Conservation (phyloP, 495 filamentous ascomycete genomes). For the Cercophora newfieldiana region DNA sequence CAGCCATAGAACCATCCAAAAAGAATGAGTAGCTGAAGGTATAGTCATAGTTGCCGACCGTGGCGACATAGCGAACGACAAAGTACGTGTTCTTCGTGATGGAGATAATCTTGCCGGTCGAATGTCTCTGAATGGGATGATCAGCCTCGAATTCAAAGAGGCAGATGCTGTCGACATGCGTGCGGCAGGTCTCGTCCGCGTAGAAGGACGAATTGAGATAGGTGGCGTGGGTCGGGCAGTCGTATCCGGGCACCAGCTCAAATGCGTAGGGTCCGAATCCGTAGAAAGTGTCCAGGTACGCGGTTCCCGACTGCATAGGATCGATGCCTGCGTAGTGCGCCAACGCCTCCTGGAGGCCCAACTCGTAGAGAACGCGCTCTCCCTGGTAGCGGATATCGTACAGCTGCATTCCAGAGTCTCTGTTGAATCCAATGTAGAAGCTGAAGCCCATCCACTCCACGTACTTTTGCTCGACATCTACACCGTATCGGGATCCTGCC, state of each 20-base stretch:
- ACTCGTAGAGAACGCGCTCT: slow-evolving; percentile 55
- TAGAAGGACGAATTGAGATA: slow-evolving; percentile 46
- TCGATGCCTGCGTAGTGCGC: slow-evolving; percentile 56
- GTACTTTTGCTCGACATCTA: slow-evolving; percentile 49
- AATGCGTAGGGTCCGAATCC: slow-evolving; percentile 49
- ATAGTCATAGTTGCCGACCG: slow-evolving; percentile 54
- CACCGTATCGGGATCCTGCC: slow-evolving; percentile 38
- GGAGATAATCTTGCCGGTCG: slow-evolving; percentile 32
- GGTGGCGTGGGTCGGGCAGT: slow-evolving; percentile 52
- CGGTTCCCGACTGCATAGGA: slow-evolving; percentile 43
- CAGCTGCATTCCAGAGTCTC: slow-evolving; percentile 47
- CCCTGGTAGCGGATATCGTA: slow-evolving; percentile 55
- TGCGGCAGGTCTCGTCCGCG: slow-evolving; percentile 40
- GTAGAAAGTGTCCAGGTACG: slow-evolving; percentile 49
- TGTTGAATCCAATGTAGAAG: slow-evolving; percentile 50
- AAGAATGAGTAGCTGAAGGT: slow-evolving; percentile 45
- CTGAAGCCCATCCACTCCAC: slow-evolving; percentile 56
- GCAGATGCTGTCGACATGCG: slow-evolving; percentile 48
- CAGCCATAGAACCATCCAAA: slow-evolving; percentile 54
- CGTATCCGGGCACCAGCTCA: slow-evolving; percentile 51
- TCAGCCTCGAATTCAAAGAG: slow-evolving; percentile 51
- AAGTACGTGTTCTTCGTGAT: slow-evolving; percentile 51
- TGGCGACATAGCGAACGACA: slow-evolving; percentile 43
- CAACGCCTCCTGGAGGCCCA: slow-evolving; percentile 56
- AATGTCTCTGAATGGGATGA: slow-evolving; percentile 49